These are phyloP conservation scores for Collybia sp. DNA, from an alignment of 768 basidiomycete genomes.

Conservation along the genomic window DNA sequence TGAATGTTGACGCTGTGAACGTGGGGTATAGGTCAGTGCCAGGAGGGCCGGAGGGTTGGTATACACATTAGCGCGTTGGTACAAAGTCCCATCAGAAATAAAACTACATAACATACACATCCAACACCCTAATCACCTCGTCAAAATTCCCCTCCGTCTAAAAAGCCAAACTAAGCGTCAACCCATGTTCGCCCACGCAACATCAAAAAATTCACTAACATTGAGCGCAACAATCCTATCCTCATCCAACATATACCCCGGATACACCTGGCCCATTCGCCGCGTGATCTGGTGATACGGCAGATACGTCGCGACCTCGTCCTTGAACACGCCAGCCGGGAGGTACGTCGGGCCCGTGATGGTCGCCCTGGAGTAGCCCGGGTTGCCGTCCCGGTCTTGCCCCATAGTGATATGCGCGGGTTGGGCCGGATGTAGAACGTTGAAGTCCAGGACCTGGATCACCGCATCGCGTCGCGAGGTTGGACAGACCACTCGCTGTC, in stretches of 20 bases:
- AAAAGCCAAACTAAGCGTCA: neutral
- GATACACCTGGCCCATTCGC: conserved; percentile 7
- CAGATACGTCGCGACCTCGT: conserved; percentile 6
- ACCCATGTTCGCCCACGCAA: neutral
- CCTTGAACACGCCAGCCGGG: conserved; percentile 6
- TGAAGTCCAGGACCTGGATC: conserved; percentile 13
- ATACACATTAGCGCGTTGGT: no score
- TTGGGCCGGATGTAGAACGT: neutral
- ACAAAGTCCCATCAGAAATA: no score
- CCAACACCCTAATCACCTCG: no score
- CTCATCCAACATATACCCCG: conserved; percentile 16
- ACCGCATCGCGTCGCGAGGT: neutral
- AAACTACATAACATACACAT: no score
- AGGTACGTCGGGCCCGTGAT: neutral
- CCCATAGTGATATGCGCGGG: neutral
- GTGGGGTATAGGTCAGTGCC: no score
- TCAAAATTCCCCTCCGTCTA: no score
- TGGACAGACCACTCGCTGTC: conserved; percentile 10
- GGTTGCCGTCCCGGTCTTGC: neutral
- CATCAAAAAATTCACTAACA: neutral
- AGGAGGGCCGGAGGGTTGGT: no score
- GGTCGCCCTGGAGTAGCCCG: neutral
- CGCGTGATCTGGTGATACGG: conserved; percentile 8
- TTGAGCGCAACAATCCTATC: conserved; percentile 15
- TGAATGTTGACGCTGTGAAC: no score